Conservation (phyloP, 257 asterid species). For the Salvia hispanica region DNA sequence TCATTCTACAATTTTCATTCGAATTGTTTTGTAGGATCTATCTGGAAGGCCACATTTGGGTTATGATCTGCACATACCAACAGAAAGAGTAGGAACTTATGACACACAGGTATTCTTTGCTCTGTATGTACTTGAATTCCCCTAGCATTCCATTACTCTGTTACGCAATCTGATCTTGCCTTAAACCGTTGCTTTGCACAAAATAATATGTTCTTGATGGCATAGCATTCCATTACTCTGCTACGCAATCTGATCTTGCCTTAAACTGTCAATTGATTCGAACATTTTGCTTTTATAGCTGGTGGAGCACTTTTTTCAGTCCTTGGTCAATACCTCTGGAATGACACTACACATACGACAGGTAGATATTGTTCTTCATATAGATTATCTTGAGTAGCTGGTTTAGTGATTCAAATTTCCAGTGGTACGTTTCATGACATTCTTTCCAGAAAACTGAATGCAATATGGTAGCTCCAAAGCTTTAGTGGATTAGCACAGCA, state of each 20-base stretch:
- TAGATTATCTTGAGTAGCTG: slow-evolving; percentile 5
- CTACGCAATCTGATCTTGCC: not conserved
- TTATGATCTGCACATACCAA: slow-evolving; percentile 78
- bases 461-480: not conserved
- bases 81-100: slow-evolving; percentile 90
- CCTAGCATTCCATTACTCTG: slow-evolving; percentile 2
- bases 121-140: slow-evolving; percentile 17
- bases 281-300: slow-evolving; percentile 52
- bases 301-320: slow-evolving; percentile 99
- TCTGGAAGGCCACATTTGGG: slow-evolving; percentile 93
- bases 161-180: not conserved
- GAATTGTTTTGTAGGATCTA: slow-evolving; percentile 64
- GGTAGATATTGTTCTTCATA: slow-evolving; percentile 42
- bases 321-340: slow-evolving; percentile 94
- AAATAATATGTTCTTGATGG: slow-evolving; percentile 9
- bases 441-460: slow-evolving; percentile 10
- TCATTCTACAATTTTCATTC: slow-evolving; percentile 11
- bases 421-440: slow-evolving; percentile 16
- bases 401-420: slow-evolving; percentile 3
- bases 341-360: slow-evolving; percentile 98
- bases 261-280: slow-evolving; percentile 2
- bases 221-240: slow-evolving; percentile 1
- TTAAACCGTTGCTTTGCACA: slow-evolving; percentile 11
- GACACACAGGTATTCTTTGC: slow-evolving; percentile 73
- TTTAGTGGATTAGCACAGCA: not conserved